phyloP scores from a whole-genome alignment of 306 rosid genomes.

The Hippophae rhamnoides region DNA sequence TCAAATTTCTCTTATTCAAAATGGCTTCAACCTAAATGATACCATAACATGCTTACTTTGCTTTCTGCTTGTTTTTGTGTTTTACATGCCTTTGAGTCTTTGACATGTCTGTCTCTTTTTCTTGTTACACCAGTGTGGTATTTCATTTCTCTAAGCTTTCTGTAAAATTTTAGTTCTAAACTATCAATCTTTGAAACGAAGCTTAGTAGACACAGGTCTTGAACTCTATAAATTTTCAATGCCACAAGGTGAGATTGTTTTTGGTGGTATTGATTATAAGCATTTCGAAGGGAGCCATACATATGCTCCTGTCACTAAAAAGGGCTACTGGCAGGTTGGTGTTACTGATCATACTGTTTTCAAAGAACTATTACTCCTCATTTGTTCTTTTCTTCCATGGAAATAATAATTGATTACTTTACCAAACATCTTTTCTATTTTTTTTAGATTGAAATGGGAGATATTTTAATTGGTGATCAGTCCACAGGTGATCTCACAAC shows the following conservation, averaged over 20 bases:
- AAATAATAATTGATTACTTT: not conserved
- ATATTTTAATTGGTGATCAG: conserved; percentile 47
- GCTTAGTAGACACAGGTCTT: conserved; percentile 1
- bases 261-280: conserved; percentile 61
- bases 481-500: conserved; percentile 57
- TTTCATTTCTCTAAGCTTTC: conserved; percentile 9
- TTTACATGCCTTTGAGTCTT: too few relatives aligned
- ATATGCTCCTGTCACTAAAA: conserved; percentile 67
- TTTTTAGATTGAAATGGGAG: conserved; percentile 34
- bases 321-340: conserved; percentile 82
- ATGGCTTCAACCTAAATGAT: too few relatives aligned
- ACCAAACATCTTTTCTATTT: conserved; percentile 2
- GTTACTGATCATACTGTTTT: conserved; percentile 5
- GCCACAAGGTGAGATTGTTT: conserved; percentile 66
- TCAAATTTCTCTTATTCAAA: too few relatives aligned
- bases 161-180: conserved; percentile 1
- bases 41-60: too few relatives aligned
- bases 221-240: conserved; percentile 15
- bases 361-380: not conserved
- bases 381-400: not conserved
- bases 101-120: too few relatives aligned
- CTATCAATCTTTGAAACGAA: conserved; percentile 8
- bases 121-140: conserved; percentile 69
- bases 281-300: conserved; percentile 71
- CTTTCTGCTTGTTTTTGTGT: too few relatives aligned